Evolutionary conservation across 2,329 filamentous ascomycete genomes (phyloP), one percentile per base, ranked within the genome.

Genomic region (Nakataea oryzae): DNA sequence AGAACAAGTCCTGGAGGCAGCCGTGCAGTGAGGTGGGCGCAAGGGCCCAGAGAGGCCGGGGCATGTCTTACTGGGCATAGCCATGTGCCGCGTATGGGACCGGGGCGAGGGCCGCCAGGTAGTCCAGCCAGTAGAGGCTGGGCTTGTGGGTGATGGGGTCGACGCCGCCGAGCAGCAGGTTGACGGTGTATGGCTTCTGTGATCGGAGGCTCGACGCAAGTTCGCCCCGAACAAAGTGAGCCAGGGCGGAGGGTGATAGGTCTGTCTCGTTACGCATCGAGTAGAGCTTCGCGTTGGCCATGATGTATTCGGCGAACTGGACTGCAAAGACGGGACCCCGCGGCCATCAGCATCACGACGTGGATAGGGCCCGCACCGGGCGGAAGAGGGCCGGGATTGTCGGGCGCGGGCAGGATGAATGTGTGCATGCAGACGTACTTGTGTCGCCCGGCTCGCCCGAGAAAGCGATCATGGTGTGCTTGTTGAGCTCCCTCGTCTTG

Each of bases 251-350:
- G 12, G 95, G 93, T 57, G 91, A 91, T 65, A 99, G 86, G 71
- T 97, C 91, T 73, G 89, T 89, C 76, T 92, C 90, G 75, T 97
- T 97, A 73, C 96, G 91, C 93, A 97, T 99, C 68, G 90, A 92
- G 80, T 99, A 99, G 73, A 99, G 89, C 78, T 96, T 91, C 66
- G 95, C 88, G 77, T 99, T 99, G 74, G 93, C 93, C 85, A 97
- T 93, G 75, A 99, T 96, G 80, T 93, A 99, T 80, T 99, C 95
- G 75, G 96, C 91, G 76, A 99, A 99, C 87, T 99, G 93, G 66
- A 97, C 93, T 96, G 73, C 63, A 58, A n/a, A 11, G 29, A n/a
- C 17, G 54, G 59, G 29, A 24, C n/a, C 6, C 21, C 21, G 54
- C 28, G 11, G 59, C 58, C 21, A 54, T 61, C 34, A 61, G 60